Evolutionary conservation across 192 early-diverging fungal genomes (phyloP).

Genomic region (Dispira simplex): DNA sequence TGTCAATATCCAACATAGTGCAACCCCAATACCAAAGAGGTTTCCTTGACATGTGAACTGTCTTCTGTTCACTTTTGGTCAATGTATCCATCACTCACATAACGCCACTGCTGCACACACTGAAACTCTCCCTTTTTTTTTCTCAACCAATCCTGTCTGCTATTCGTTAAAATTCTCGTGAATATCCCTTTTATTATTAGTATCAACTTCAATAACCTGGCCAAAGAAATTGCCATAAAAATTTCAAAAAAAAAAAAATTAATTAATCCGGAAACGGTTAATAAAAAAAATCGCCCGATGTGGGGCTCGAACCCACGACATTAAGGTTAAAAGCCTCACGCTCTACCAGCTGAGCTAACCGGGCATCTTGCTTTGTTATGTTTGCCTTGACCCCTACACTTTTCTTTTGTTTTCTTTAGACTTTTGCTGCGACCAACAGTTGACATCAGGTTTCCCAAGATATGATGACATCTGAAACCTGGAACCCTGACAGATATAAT

Average conservation of each 20-base stretch:
- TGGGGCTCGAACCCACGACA: constrained; percentile 17
- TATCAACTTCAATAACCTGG: too few relatives aligned
- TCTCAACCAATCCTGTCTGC: neutral
- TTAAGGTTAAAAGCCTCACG: constrained; percentile 15
- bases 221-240: neutral
- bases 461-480: too few relatives aligned
- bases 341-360: constrained; percentile 17
- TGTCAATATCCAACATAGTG: neutral
- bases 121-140: neutral
- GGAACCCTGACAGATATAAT: too few relatives aligned
- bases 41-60: neutral
- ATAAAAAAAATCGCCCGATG: constrained; percentile 11
- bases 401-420: too few relatives aligned
- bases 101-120: neutral
- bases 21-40: neutral
- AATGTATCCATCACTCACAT: neutral
- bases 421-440: too few relatives aligned
- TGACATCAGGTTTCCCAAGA: too few relatives aligned
- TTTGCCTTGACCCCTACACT: too few relatives aligned
- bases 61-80: neutral
- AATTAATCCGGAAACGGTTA: too few relatives aligned
- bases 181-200: neutral
- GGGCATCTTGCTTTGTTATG: too few relatives aligned
- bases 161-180: neutral
- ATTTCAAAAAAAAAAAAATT: neutral